Conservation (phyloP, 257 asterid species). For the Nicotiana sylvestris region DNA sequence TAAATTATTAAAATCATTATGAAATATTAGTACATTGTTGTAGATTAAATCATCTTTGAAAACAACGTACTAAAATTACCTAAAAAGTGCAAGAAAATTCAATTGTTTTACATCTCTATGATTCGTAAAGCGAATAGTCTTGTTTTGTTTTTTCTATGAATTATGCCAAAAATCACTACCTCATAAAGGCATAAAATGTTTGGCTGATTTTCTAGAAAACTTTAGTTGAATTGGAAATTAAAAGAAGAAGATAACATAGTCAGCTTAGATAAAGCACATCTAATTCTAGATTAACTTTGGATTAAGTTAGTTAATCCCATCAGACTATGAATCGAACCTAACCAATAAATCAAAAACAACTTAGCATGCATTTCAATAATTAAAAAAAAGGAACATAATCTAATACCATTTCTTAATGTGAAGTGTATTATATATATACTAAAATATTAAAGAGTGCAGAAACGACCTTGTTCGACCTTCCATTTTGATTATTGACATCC, state of each 20-base stretch:
- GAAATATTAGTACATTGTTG: too few relatives aligned
- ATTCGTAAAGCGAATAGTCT: neutral
- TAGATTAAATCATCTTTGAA: neutral
- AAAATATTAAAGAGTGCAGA: neutral
- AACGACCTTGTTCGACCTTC: neutral
- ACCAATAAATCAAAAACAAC: neutral
- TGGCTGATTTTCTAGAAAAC: neutral
- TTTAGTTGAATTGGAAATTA: neutral
- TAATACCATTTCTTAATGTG: neutral
- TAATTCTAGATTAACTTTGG: neutral
- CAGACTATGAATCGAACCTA: neutral
- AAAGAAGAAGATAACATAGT: neutral
- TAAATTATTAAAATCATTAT: too few relatives aligned
- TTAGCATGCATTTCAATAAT: neutral
- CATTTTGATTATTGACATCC: neutral
- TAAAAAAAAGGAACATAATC: neutral
- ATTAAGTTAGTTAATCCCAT: neutral
- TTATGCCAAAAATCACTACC: neutral
- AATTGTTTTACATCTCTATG: neutral
- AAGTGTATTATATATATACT: neutral
- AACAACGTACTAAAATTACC: neutral
- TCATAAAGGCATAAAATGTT: neutral
- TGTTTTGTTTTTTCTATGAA: neutral
- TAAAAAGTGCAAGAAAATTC: neutral
- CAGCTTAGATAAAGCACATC: neutral